Evolutionary conservation across 2,329 filamentous ascomycete genomes (phyloP).

Genomic region (Verticillium alfalfae): DNA sequence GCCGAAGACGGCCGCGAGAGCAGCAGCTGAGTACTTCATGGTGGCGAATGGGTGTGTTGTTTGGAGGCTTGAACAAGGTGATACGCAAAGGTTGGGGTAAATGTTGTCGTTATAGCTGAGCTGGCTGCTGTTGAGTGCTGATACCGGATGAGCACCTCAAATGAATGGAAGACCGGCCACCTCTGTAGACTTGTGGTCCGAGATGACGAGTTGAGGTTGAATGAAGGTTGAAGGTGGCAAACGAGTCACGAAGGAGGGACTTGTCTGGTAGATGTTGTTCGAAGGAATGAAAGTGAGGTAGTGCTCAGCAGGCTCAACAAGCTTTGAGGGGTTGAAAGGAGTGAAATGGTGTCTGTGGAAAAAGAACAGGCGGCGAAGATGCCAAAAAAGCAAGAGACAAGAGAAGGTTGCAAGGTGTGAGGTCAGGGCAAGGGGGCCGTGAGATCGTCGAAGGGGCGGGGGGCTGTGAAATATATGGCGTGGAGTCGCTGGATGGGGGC

Average conservation of each 20-base stretch:
- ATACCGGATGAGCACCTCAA: slow-evolving; percentile 26
- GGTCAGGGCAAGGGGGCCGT: not conserved
- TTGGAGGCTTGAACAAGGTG: not conserved
- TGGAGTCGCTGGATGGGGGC: not conserved
- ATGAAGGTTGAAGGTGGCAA: not conserved
- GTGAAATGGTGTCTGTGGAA: slow-evolving; percentile 7
- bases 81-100: not conserved
- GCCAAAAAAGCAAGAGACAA: not conserved
- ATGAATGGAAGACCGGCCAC: slow-evolving; percentile 17
- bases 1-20: slow-evolving; percentile 31
- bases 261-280: slow-evolving; percentile 5
- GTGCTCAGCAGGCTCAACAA: slow-evolving; percentile 32
- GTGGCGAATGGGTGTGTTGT: slow-evolving; percentile 3
- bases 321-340: not conserved
- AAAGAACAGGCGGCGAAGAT: slow-evolving; percentile 4
- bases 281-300: slow-evolving; percentile 21
- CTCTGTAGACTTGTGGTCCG: slow-evolving; percentile 14
- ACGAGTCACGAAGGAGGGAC: not conserved
- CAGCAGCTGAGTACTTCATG: slow-evolving; percentile 29
- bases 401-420: not conserved
- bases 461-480: not conserved
- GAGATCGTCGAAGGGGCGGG: not conserved
- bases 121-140: slow-evolving; percentile 14
- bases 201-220: slow-evolving; percentile 1
- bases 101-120: slow-evolving; percentile 5